Evolutionary conservation across 768 basidiomycete species (phyloP).

Genomic region (Mycena vulgaris): DNA sequence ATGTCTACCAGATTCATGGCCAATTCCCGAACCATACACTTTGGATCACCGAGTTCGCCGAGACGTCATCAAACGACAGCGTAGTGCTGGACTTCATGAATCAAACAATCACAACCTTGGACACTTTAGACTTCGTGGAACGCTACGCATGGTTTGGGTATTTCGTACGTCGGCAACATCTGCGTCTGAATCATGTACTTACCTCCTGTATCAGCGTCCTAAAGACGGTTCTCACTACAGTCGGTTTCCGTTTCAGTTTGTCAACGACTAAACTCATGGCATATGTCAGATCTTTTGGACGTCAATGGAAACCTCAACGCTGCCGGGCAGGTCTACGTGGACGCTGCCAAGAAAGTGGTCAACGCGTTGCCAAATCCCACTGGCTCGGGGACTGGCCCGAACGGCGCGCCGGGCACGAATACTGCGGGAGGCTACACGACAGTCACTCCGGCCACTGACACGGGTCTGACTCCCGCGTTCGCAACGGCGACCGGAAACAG

Average conservation of each 20-base stretch:
- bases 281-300: constrained; percentile 56
- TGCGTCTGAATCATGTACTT: constrained; percentile 13
- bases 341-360: constrained; percentile 56
- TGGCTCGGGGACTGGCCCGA: constrained; percentile 21
- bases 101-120: constrained; percentile 69
- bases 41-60: constrained; percentile 79
- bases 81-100: constrained; percentile 72
- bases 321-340: constrained; percentile 63
- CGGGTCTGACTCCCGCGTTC: constrained; percentile 32
- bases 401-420: background rate
- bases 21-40: constrained; percentile 66
- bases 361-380: constrained; percentile 40
- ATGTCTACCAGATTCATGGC: constrained; percentile 68
- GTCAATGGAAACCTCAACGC: constrained; percentile 61
- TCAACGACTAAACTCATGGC: constrained; percentile 6
- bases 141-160: constrained; percentile 78
- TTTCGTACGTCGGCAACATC: constrained; percentile 52
- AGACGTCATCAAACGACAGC: constrained; percentile 62
- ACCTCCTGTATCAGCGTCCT: constrained; percentile 54
- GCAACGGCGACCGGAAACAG: constrained; percentile 33
- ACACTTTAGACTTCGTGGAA: constrained; percentile 69
- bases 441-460: constrained; percentile 23
- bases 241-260: constrained; percentile 43
- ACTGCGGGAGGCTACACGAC: constrained; percentile 34
- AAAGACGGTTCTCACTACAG: constrained; percentile 58